Conservation (phyloP, 1,284 basidiomycete genomes). For the Ustilago vetiveriae region DNA sequence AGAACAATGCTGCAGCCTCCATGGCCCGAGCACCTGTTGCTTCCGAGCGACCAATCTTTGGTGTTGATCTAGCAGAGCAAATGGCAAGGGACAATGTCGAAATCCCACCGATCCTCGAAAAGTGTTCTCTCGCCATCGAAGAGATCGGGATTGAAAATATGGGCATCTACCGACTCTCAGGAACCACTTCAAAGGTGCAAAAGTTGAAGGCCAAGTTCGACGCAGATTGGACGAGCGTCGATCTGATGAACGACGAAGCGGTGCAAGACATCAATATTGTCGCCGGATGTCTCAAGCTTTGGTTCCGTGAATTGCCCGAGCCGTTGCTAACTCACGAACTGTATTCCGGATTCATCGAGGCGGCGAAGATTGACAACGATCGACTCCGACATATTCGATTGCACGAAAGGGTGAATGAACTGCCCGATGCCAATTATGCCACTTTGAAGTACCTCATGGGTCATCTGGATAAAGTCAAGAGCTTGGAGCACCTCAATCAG, state of each 20-base stretch:
- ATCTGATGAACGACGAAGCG: constrained; percentile 62
- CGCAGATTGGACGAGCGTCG: constrained; percentile 66
- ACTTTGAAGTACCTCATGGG: constrained; percentile 95
- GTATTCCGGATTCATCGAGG: constrained; percentile 92
- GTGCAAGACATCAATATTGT: constrained; percentile 93
- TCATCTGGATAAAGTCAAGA: constrained; percentile 76
- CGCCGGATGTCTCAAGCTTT: constrained; percentile 89
- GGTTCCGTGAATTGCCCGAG: constrained; percentile 95
- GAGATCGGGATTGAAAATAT: constrained; percentile 76
- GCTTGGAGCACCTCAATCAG: constrained; percentile 74
- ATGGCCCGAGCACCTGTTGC: constrained; percentile 56
- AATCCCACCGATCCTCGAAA: constrained; percentile 85
- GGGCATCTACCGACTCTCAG: constrained; percentile 93
- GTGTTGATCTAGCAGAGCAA: constrained; percentile 89
- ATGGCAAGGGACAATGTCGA: constrained; percentile 88
- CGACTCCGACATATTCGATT: constrained; percentile 80
- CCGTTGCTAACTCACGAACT: constrained; percentile 85
- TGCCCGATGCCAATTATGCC: constrained; percentile 97
- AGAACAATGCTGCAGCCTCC: background rate
- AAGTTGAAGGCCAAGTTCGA: constrained; percentile 86
- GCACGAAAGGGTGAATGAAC: constrained; percentile 95
- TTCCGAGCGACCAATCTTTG: constrained; percentile 73
- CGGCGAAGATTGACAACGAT: constrained; percentile 83
- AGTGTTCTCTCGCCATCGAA: constrained; percentile 92
- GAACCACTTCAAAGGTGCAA: constrained; percentile 86